A percentile compares a stretch with the other conserved stretches of the same genome.
Conservation (phyloP, 2,329 filamentous ascomycete genomes). For the Neurospora sp. region DNA sequence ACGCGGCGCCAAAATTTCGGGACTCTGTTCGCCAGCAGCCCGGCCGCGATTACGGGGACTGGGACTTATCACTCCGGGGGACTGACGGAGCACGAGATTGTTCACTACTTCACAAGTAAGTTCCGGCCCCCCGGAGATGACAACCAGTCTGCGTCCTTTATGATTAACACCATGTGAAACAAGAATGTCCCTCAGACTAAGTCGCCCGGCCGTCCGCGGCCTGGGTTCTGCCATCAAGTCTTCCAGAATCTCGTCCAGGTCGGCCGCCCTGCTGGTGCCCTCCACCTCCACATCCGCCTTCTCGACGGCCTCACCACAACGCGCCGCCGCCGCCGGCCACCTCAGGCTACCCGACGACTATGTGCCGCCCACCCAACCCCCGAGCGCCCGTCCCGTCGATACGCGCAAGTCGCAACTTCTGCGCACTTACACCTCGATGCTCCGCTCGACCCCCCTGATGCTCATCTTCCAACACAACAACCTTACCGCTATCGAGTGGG, state of each 20-base stretch:
- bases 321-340: neutral
- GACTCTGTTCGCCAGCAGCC: neutral
- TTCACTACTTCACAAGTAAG: conserved; percentile 12
- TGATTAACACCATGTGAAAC: conserved; percentile 1
- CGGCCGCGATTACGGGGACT: neutral
- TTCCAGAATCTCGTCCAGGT: conserved; percentile 6
- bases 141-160: neutral
- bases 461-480: conserved; percentile 72
- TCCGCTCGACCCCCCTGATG: conserved; percentile 76
- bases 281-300: conserved; percentile 6
- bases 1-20: conserved; percentile 16
- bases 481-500: conserved; percentile 64
- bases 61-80: neutral
- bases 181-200: conserved; percentile 20
- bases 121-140: neutral
- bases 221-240: conserved; percentile 12
- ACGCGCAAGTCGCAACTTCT: conserved; percentile 83
- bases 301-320: conserved; percentile 6
- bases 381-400: conserved; percentile 76
- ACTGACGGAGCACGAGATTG: neutral
- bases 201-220: conserved; percentile 17
- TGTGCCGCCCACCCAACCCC: conserved; percentile 65
- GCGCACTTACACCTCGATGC: conserved; percentile 76
- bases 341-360: conserved; percentile 36
- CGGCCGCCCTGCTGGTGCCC: conserved; percentile 9